Conservation (phyloP, 2,329 filamentous ascomycete species). For the Cordyceps javanica region DNA sequence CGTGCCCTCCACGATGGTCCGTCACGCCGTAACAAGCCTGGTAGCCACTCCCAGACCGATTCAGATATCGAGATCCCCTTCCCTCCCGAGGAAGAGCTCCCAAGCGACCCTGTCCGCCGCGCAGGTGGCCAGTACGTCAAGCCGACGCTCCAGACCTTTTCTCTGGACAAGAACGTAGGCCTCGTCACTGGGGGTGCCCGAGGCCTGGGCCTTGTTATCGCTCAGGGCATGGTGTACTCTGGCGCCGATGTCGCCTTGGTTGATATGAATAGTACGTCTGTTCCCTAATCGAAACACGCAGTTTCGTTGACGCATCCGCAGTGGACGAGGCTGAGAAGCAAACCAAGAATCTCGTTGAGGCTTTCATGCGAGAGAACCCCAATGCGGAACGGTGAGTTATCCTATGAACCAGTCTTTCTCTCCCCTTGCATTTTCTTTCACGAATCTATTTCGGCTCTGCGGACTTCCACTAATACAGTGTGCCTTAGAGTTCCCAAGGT, state of each 20-base stretch:
- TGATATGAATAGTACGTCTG: slow-evolving; percentile 75
- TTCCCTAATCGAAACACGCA: neutral
- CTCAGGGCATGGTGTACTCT: slow-evolving; percentile 80
- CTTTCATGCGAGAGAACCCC: slow-evolving; percentile 75
- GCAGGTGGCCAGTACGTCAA: slow-evolving; percentile 77
- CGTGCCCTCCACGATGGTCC: slow-evolving; percentile 28
- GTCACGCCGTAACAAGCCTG: slow-evolving; percentile 39
- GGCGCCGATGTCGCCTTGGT: slow-evolving; percentile 88
- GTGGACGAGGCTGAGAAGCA: slow-evolving; percentile 79
- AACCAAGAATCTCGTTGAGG: slow-evolving; percentile 64
- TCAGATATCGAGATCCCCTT: slow-evolving; percentile 73
- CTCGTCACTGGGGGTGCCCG: slow-evolving; percentile 87
- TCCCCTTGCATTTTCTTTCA: neutral
- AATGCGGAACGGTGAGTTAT: slow-evolving; percentile 55
- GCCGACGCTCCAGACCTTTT: slow-evolving; percentile 79
- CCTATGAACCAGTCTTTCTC: neutral
- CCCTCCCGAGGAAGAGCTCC: slow-evolving; percentile 67
- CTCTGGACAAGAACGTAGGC: slow-evolving; percentile 74
- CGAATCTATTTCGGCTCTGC: neutral
- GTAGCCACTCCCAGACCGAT: slow-evolving; percentile 73
- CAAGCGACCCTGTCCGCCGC: slow-evolving; percentile 64
- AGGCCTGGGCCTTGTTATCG: slow-evolving; percentile 90
- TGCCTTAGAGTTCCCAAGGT: slow-evolving; percentile 66
- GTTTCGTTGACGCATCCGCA: slow-evolving; percentile 37
- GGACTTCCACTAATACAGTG: neutral